phyloP scores from a whole-genome alignment of 495 filamentous ascomycete genomes.

The Coniosporium apollinis region DNA sequence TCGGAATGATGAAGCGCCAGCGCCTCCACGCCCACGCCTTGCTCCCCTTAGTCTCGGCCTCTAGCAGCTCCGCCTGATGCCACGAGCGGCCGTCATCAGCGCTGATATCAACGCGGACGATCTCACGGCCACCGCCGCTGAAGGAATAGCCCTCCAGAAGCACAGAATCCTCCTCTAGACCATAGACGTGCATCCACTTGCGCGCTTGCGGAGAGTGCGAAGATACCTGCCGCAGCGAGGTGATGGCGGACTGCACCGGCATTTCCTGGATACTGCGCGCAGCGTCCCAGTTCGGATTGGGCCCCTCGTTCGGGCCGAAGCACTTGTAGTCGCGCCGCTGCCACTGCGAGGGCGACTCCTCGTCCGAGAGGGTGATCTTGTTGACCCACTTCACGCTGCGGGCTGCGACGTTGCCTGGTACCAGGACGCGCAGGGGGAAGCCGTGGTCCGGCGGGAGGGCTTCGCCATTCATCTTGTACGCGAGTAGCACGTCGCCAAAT shows the following conservation, averaged over 20 bases:
- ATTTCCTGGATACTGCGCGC: constrained; percentile 32
- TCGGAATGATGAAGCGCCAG: constrained; percentile 32
- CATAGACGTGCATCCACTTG: no score
- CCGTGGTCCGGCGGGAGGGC: constrained; percentile 22
- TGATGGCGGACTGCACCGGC: constrained; percentile 33
- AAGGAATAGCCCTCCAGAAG: constrained; percentile 30
- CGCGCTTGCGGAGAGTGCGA: constrained; percentile 19
- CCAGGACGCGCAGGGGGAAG: constrained; percentile 19
- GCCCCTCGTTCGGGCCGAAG: constrained; percentile 26
- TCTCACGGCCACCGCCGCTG: constrained; percentile 29
- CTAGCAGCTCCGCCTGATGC: constrained; percentile 21
- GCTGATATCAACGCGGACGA: constrained; percentile 29
- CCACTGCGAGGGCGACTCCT: constrained; percentile 27
- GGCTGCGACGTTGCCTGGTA: constrained; percentile 23
- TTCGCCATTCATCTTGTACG: constrained; percentile 27
- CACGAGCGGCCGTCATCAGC: constrained; percentile 10
- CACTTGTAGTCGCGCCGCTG: constrained; percentile 32
- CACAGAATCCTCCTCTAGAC: constrained; percentile 21
- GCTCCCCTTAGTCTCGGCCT: constrained; percentile 24
- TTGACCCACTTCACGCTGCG: constrained; percentile 25
- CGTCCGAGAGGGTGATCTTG: constrained; percentile 16
- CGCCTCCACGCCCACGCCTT: constrained; percentile 39
- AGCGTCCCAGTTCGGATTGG: constrained; percentile 21
- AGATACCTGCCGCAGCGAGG: constrained; percentile 16
- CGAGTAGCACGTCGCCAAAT: constrained; percentile 41